These are phyloP conservation scores for Teunomyces cretensis DNA, from an alignment of 805 yeast genomes.

Conservation along the genomic window DNA sequence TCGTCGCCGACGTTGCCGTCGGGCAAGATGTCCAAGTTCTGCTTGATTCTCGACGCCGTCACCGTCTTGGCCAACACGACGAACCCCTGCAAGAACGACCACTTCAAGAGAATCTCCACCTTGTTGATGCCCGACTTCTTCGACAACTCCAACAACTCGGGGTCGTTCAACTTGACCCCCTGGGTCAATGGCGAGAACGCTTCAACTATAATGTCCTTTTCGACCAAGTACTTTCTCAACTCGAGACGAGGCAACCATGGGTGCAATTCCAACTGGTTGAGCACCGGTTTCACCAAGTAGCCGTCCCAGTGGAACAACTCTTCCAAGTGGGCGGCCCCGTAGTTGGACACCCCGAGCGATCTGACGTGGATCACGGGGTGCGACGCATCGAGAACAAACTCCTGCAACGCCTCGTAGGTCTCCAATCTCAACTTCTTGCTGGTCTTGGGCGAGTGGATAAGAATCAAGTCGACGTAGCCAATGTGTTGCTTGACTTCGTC, in stretches of 20 bases:
- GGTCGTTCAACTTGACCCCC: conserved; percentile 58
- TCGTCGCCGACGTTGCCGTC: conserved; percentile 21
- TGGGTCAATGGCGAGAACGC: conserved; percentile 80
- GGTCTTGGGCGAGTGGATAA: conserved; percentile 54
- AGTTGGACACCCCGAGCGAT: conserved; percentile 79
- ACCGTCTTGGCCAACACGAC: conserved; percentile 45
- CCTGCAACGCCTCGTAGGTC: conserved; percentile 75
- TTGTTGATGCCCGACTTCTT: conserved; percentile 48
- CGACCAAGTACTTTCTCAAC: conserved; percentile 58
- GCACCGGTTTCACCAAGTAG: conserved; percentile 48
- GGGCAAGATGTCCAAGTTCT: conserved; percentile 54
- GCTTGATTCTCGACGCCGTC: conserved; percentile 48
- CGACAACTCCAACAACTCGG: conserved; percentile 50
- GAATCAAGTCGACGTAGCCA: conserved; percentile 40
- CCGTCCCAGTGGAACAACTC: conserved; percentile 58
- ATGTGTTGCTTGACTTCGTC: conserved; percentile 29
- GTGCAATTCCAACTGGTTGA: conserved; percentile 80
- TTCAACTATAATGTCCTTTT: conserved; percentile 58
- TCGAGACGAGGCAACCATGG: conserved; percentile 77
- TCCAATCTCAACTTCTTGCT: conserved; percentile 47
- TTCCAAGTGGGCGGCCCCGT: conserved; percentile 56
- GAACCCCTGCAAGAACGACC: conserved; percentile 69
- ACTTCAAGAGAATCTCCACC: conserved; percentile 66
- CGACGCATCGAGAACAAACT: conserved; percentile 45
- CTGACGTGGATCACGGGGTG: conserved; percentile 46